Conservation (phyloP, 225 moss, liverwort and hornwort species). For the Pseudoscleropodium purum region DNA sequence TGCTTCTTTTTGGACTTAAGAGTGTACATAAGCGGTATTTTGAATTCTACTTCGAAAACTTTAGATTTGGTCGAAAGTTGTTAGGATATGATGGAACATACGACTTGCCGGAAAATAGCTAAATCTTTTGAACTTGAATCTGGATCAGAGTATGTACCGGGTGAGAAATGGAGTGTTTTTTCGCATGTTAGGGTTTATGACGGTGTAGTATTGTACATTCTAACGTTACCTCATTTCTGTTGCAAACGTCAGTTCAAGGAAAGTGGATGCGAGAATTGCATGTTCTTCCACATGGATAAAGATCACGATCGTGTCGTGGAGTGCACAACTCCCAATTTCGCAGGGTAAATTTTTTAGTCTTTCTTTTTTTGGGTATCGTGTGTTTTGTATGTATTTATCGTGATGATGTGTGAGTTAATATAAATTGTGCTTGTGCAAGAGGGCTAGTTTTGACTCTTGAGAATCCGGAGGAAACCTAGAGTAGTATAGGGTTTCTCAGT, state of each 20-base stretch:
- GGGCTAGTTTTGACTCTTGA: not conserved
- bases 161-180: not conserved
- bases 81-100: not conserved
- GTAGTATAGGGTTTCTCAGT: not conserved
- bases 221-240: not conserved
- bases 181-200: not conserved
- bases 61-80: not conserved
- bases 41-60: not conserved
- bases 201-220: not conserved
- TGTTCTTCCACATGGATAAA: conserved; percentile 91
- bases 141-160: not conserved
- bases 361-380: not conserved
- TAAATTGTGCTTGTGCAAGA: not conserved
- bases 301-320: conserved; percentile 94
- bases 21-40: not conserved
- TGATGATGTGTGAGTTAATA: not conserved
- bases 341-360: conserved; percentile 44
- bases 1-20: not conserved
- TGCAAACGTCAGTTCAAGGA: conserved; percentile 63
- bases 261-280: conserved; percentile 84
- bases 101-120: not conserved
- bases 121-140: not conserved
- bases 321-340: conserved; percentile 90
- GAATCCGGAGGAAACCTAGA: not conserved
- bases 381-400: not conserved